These are phyloP conservation scores for Madurella fahalii DNA, from an alignment of 2,329 filamentous ascomycete species.

Conservation along the genomic window DNA sequence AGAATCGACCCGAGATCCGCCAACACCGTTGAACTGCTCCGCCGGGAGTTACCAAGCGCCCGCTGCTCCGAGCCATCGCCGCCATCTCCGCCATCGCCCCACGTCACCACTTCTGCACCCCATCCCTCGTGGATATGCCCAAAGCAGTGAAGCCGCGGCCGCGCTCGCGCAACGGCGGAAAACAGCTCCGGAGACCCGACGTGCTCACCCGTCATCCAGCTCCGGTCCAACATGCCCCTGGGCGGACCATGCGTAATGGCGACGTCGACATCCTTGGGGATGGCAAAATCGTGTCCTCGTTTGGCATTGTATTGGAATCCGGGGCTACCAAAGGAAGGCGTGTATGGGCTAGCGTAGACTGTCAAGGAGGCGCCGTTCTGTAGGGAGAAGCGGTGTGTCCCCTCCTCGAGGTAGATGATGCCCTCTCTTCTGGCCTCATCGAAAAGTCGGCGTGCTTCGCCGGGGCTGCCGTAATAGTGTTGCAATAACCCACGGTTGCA, in stretches of 20 bases:
- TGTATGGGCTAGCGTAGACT: constrained; percentile 52
- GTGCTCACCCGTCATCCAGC: background rate
- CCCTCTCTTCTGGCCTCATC: constrained; percentile 32
- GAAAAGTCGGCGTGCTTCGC: constrained; percentile 38
- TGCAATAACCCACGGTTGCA: constrained; percentile 16
- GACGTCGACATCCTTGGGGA: constrained; percentile 39
- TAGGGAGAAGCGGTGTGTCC: constrained; percentile 44
- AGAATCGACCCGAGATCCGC: background rate
- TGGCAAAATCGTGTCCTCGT: constrained; percentile 36
- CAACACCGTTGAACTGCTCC: background rate
- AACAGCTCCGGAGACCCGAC: constrained; percentile 7
- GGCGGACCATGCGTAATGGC: constrained; percentile 55
- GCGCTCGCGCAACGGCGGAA: background rate
- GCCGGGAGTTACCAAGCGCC: too few species aligned
- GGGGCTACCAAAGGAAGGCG: constrained; percentile 43
- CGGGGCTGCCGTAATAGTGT: constrained; percentile 37
- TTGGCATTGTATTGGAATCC: constrained; percentile 46
- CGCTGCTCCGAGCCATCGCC: background rate
- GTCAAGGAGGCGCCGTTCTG: constrained; percentile 45
- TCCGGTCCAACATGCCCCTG: constrained; percentile 45
- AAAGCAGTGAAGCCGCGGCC: constrained; percentile 17
- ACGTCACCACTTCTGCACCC: background rate
- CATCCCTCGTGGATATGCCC: constrained; percentile 4
- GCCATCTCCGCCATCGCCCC: background rate
- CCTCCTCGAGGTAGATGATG: constrained; percentile 48